phyloP scores from a whole-genome alignment of 2,329 filamentous ascomycete genomes.

The Anisogramma anomala region DNA sequence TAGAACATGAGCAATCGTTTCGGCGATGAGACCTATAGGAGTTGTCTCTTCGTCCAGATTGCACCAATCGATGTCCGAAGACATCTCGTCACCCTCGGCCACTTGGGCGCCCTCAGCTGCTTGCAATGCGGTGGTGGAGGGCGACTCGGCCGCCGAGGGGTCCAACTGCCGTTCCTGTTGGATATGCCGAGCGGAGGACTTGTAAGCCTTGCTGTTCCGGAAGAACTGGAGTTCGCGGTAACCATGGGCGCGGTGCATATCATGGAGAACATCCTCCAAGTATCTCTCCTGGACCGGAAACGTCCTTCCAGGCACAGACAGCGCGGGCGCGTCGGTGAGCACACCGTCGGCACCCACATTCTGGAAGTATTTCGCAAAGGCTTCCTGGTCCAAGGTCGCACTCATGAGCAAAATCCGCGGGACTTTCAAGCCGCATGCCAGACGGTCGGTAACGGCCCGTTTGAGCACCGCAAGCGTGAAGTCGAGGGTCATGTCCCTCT shows the following conservation, averaged over 20 bases:
- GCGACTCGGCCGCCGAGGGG: too few relatives aligned
- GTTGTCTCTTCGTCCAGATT: conserved; percentile 16
- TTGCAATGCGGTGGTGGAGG: too few relatives aligned
- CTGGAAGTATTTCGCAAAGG: conserved; percentile 14
- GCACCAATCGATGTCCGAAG: neutral
- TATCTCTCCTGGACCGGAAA: conserved; percentile 9
- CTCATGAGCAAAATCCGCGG: conserved; percentile 9
- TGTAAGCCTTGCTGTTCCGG: neutral
- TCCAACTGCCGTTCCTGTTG: neutral
- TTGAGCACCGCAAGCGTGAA: conserved; percentile 9
- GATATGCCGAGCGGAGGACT: neutral
- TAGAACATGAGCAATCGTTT: conserved; percentile 34
- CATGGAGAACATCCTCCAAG: conserved; percentile 2
- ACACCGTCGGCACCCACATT: neutral
- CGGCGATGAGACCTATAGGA: conserved; percentile 30
- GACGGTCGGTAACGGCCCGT: conserved; percentile 4
- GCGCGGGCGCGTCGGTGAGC: neutral
- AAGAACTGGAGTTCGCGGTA: neutral
- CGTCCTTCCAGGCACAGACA: conserved; percentile 9
- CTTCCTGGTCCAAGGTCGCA: conserved; percentile 8
- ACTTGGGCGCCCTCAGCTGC: too few relatives aligned
- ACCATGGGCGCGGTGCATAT: neutral
- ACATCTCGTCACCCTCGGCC: neutral
- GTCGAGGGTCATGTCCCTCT: conserved; percentile 8
- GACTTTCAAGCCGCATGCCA: conserved; percentile 3